These are phyloP conservation scores for Gonium pectorale DNA, from an alignment of 139 green algal species.

Conservation along the genomic window DNA sequence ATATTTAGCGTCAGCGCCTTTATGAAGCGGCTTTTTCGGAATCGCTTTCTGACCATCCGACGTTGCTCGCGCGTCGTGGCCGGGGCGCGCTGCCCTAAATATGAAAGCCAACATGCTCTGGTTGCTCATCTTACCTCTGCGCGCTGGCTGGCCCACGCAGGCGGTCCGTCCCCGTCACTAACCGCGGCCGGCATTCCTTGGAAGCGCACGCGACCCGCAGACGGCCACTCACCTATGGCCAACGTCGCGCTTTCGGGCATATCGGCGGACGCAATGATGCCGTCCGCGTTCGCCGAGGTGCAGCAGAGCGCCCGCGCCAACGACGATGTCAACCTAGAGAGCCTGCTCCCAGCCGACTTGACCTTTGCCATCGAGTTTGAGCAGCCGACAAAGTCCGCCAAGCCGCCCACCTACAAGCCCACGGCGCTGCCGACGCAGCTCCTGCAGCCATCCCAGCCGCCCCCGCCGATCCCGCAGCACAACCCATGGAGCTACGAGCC, in stretches of 20 bases:
- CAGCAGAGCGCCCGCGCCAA: neutral
- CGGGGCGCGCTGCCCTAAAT: too few species aligned
- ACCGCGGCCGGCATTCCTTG: too few species aligned
- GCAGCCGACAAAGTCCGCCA: neutral
- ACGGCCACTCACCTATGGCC: neutral
- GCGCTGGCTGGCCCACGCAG: too few species aligned
- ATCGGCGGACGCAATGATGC: neutral
- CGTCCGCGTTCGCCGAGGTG: constrained; percentile 34
- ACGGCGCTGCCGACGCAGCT: constrained; percentile 36
- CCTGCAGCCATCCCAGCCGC: constrained; percentile 33
- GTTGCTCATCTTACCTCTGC: too few species aligned
- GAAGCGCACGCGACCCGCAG: too few species aligned
- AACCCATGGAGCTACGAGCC: constrained; percentile 38
- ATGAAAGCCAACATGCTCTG: too few species aligned
- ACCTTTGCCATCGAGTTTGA: constrained; percentile 41
- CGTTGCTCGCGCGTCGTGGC: too few species aligned
- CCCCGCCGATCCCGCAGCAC: constrained; percentile 24
- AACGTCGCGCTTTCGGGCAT: neutral
- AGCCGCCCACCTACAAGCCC: constrained; percentile 41
- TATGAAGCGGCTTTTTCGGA: too few species aligned
- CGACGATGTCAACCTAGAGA: neutral
- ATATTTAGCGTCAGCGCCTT: too few species aligned
- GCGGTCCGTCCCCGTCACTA: too few species aligned
- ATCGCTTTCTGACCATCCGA: too few species aligned
- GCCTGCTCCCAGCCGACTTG: constrained; percentile 37